phyloP scores from a whole-genome alignment of 768 basidiomycete species.

The Omphalotus guepiniiformis region DNA sequence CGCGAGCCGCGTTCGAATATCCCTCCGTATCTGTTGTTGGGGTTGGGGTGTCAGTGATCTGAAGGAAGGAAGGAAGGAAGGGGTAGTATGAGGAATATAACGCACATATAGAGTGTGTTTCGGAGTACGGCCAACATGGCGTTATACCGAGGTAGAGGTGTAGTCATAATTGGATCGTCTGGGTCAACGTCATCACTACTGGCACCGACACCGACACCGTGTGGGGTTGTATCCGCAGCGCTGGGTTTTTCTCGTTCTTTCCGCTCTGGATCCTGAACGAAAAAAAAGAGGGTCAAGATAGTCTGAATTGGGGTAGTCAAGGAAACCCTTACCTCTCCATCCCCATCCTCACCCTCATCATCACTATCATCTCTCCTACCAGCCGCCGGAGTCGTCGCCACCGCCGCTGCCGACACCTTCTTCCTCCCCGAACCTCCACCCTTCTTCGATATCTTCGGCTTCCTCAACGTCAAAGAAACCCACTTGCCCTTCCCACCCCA shows the following conservation, averaged over 20 bases:
- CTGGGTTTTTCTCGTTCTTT: no score
- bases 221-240: neutral
- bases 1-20: conserved; percentile 79
- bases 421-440: conserved; percentile 38
- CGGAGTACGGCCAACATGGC: conserved; percentile 82
- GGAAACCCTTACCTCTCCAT: conserved; percentile 17
- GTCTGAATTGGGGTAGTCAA: neutral
- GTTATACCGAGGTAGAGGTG: conserved; percentile 77
- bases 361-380: conserved; percentile 18
- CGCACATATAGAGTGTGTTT: conserved; percentile 84
- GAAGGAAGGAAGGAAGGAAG: no score
- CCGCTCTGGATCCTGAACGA: conserved; percentile 4
- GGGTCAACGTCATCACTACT: conserved; percentile 39
- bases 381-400: conserved; percentile 7
- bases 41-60: no score
- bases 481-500: conserved; percentile 70
- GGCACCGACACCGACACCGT: no score
- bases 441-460: conserved; percentile 62
- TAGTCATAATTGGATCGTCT: conserved; percentile 61
- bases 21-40: conserved; percentile 69
- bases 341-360: conserved; percentile 19
- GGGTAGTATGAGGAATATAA: conserved; percentile 3
- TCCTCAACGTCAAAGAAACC: conserved; percentile 69
- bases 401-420: conserved; percentile 18
- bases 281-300: neutral